These are phyloP conservation scores for Coemansia sp. DNA, from an alignment of 192 early-diverging fungal species.

Conservation along the genomic window DNA sequence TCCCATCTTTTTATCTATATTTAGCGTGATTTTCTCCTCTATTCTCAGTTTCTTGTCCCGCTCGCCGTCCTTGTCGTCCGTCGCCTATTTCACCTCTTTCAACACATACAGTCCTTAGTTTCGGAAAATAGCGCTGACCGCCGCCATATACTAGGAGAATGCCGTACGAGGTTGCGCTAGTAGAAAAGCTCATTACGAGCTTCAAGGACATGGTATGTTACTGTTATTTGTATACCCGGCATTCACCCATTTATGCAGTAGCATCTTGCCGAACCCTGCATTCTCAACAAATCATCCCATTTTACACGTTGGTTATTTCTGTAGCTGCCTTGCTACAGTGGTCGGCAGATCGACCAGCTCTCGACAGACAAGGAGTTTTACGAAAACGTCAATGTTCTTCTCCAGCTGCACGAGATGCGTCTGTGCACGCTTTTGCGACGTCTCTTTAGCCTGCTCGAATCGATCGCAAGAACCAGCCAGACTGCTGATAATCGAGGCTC, in stretches of 20 bases:
- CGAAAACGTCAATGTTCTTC: slow-evolving; percentile 72
- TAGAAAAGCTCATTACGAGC: slow-evolving; percentile 47
- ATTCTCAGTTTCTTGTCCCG: background rate
- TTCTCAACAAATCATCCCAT: background rate
- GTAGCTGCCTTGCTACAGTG: slow-evolving; percentile 77
- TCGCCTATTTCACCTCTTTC: background rate
- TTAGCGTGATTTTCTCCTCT: slow-evolving; percentile 7
- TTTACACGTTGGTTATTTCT: background rate
- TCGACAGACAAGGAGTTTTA: slow-evolving; percentile 76
- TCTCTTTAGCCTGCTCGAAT: slow-evolving; percentile 71
- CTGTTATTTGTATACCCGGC: background rate
- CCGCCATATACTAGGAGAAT: slow-evolving; percentile 13
- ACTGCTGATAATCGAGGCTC: slow-evolving; percentile 25
- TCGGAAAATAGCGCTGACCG: slow-evolving; percentile 9
- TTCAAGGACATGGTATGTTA: slow-evolving; percentile 52
- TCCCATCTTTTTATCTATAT: slow-evolving; percentile 2
- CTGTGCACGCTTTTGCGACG: slow-evolving; percentile 67
- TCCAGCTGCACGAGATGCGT: slow-evolving; percentile 76
- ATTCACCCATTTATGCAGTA: background rate
- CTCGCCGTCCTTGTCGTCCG: background rate
- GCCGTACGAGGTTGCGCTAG: slow-evolving; percentile 53
- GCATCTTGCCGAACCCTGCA: background rate
- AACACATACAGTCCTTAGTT: background rate
- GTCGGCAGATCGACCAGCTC: slow-evolving; percentile 61
- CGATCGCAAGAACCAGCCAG: slow-evolving; percentile 62